A percentile compares a stretch with the other conserved stretches of the same genome.
These are phyloP conservation scores for Naganishia cerealis DNA, from an alignment of 1,284 basidiomycete species.

Conservation along the genomic window DNA sequence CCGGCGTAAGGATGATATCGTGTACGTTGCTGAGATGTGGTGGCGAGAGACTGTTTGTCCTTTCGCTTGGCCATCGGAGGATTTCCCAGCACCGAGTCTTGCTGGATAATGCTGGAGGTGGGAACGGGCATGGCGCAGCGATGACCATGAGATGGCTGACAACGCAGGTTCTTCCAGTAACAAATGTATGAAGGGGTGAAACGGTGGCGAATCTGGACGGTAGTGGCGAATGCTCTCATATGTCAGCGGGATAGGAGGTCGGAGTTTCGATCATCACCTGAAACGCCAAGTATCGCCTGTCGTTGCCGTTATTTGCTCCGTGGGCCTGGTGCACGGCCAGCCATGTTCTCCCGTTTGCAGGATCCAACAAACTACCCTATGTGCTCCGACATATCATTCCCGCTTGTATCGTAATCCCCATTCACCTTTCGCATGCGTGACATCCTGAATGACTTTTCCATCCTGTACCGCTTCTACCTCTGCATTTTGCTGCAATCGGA, in stretches of 20 bases:
- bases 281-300: not conserved
- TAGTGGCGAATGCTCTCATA: slow-evolving; percentile 1
- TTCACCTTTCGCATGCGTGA: slow-evolving; percentile 27
- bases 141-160: not conserved
- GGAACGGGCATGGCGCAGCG: not conserved
- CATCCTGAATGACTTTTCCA: slow-evolving; percentile 31
- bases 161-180: not conserved
- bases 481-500: not conserved
- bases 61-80: not conserved
- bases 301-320: not conserved
- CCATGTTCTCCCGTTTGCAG: not conserved
- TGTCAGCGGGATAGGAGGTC: not conserved
- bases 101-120: not conserved
- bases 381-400: not conserved
- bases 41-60: not conserved
- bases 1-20: slow-evolving; percentile 18
- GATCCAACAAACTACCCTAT: not conserved
- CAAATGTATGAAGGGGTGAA: not conserved
- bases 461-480: slow-evolving; percentile 25
- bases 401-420: slow-evolving; percentile 27
- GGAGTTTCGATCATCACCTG: not conserved
- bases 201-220: not conserved
- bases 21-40: not conserved
- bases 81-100: not conserved
- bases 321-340: not conserved